These are phyloP conservation scores for Ophiosphaerella korrae DNA, from an alignment of 2,329 filamentous ascomycete species.

Conservation along the genomic window DNA sequence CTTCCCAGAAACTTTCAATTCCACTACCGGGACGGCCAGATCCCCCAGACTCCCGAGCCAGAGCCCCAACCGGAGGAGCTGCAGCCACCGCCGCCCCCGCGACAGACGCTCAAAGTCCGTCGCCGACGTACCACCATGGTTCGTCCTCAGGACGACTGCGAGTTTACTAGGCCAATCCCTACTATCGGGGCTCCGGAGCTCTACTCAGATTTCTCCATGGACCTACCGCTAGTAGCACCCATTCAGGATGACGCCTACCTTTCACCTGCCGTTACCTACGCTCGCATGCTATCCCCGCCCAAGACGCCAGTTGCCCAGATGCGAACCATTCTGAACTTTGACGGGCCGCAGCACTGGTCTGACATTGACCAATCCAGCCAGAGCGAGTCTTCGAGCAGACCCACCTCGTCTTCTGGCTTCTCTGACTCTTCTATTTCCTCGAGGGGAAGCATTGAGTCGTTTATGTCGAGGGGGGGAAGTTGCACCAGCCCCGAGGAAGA, in stretches of 20 bases:
- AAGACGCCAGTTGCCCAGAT: slow-evolving; percentile 55
- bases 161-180: slow-evolving; percentile 49
- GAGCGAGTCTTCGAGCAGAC: slow-evolving; percentile 57
- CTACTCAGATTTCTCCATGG: slow-evolving; percentile 32
- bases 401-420: slow-evolving; percentile 62
- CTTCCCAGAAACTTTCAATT: slow-evolving; percentile 58
- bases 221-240: slow-evolving; percentile 30
- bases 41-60: slow-evolving; percentile 54
- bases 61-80: slow-evolving; percentile 44
- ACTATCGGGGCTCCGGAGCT: slow-evolving; percentile 56
- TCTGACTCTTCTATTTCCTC: slow-evolving; percentile 69
- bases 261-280: slow-evolving; percentile 46
- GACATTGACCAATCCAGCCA: slow-evolving; percentile 35
- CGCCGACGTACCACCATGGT: slow-evolving; percentile 49
- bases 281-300: slow-evolving; percentile 53
- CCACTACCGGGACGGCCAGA: slow-evolving; percentile 52
- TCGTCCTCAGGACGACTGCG: slow-evolving; percentile 27
- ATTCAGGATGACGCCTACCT: slow-evolving; percentile 47
- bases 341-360: slow-evolving; percentile 38
- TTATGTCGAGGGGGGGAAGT: slow-evolving; percentile 63
- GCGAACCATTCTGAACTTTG: slow-evolving; percentile 34
- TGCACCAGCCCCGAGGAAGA: slow-evolving; percentile 67
- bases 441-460: slow-evolving; percentile 60
- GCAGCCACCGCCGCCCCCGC: slow-evolving; percentile 52
- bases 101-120: slow-evolving; percentile 56